Evolutionary conservation across 805 yeast genomes (phyloP).

Genomic region (Candida vartiovaarae): DNA sequence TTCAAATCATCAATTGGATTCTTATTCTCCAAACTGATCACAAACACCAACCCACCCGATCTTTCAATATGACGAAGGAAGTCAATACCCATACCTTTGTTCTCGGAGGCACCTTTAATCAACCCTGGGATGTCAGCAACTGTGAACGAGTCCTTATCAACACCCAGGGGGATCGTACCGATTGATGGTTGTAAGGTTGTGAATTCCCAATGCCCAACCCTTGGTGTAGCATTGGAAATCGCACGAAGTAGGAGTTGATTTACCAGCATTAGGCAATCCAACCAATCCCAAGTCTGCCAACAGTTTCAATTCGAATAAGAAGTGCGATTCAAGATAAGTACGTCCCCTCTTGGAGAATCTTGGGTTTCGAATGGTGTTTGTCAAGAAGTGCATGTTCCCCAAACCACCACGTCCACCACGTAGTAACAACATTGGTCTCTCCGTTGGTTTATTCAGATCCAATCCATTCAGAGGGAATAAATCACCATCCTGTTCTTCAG

Average conservation of each 20-base stretch:
- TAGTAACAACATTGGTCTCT: slow-evolving; percentile 60
- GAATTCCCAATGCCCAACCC: slow-evolving; percentile 95
- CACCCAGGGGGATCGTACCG: slow-evolving; percentile 71
- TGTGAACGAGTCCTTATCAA: slow-evolving; percentile 62
- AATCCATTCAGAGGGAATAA: slow-evolving; percentile 76
- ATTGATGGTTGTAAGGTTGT: slow-evolving; percentile 89
- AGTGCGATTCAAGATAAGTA: slow-evolving; percentile 52
- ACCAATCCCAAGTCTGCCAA: slow-evolving; percentile 92
- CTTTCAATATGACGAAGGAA: slow-evolving; percentile 90
- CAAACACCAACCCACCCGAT: slow-evolving; percentile 84
- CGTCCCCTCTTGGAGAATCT: slow-evolving; percentile 82
- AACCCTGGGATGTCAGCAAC: slow-evolving; percentile 98
- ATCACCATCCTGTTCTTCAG: slow-evolving; percentile 57
- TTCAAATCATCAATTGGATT: slow-evolving; percentile 64
- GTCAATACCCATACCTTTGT: slow-evolving; percentile 90
- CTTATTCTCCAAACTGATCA: slow-evolving; percentile 62
- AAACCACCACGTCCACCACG: slow-evolving; percentile 92
- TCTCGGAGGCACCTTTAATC: slow-evolving; percentile 76
- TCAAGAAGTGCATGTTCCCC: slow-evolving; percentile 93
- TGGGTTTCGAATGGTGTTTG: slow-evolving; percentile 81
- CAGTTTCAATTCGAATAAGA: slow-evolving; percentile 77
- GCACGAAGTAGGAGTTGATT: slow-evolving; percentile 82
- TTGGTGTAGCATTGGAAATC: slow-evolving; percentile 82
- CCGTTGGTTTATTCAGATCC: slow-evolving; percentile 57
- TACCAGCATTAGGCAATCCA: slow-evolving; percentile 96